Percentiles rank a stretch among this genome's conserved stretches.
Evolutionary conservation across 2,329 filamentous ascomycete species (phyloP).

Genomic region (Talaromyces piceae): DNA sequence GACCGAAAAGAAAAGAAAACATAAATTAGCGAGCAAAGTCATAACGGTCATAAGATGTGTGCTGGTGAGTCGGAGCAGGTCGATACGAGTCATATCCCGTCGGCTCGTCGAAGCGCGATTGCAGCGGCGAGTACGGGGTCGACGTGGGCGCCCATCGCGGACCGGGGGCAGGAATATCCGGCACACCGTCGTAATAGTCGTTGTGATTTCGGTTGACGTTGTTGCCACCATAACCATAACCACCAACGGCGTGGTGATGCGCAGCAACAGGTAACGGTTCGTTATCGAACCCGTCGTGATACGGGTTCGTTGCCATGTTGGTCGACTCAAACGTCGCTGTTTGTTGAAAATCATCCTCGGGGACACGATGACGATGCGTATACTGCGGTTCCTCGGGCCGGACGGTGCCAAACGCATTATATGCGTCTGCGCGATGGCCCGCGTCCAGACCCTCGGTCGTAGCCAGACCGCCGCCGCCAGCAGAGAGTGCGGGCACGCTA

Average conservation of each 20-base stretch:
- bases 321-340: neutral
- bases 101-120: slow-evolving; percentile 15
- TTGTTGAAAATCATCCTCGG: slow-evolving; percentile 1
- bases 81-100: slow-evolving; percentile 8
- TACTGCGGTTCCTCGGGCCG: slow-evolving; percentile 9
- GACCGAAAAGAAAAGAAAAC: neutral
- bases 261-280: neutral
- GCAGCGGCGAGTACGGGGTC: slow-evolving; percentile 11
- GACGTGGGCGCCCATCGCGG: slow-evolving; percentile 14
- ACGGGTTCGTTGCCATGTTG: slow-evolving; percentile 6
- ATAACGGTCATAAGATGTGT: slow-evolving; percentile 11
- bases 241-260: neutral
- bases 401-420: slow-evolving; percentile 12
- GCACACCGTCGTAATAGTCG: slow-evolving; percentile 22
- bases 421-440: slow-evolving; percentile 5
- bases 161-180: slow-evolving; percentile 16
- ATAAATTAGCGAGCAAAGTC: neutral
- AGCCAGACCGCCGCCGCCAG: neutral
- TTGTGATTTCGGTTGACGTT: slow-evolving; percentile 18
- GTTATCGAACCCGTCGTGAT: neutral
- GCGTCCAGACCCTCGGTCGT: neutral
- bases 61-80: neutral
- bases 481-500: slow-evolving; percentile 12
- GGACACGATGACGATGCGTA: slow-evolving; percentile 4
- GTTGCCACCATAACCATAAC: slow-evolving; percentile 13